These are phyloP conservation scores for Pichia californica DNA, from an alignment of 805 yeast species.

Conservation along the genomic window DNA sequence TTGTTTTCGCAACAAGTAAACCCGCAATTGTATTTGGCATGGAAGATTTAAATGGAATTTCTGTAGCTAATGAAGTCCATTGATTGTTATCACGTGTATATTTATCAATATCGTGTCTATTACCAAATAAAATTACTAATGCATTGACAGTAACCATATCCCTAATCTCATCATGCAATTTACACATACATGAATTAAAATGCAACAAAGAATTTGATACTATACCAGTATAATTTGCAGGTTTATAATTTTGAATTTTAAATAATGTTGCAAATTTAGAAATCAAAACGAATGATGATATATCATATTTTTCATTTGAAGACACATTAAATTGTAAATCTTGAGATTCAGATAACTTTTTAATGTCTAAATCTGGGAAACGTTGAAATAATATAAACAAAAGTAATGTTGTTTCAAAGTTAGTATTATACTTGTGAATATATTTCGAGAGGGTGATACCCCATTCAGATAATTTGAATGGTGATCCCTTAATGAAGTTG, in stretches of 20 bases:
- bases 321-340: constrained; percentile 21
- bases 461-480: constrained; percentile 41
- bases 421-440: background rate
- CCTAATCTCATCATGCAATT: constrained; percentile 42
- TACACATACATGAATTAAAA: constrained; percentile 59
- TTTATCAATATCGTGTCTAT: constrained; percentile 52
- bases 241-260: constrained; percentile 40
- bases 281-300: constrained; percentile 32
- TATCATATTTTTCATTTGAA: constrained; percentile 32
- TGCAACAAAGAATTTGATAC: constrained; percentile 59
- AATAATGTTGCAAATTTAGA: constrained; percentile 45
- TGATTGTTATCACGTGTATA: constrained; percentile 34
- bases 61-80: constrained; percentile 53
- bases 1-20: constrained; percentile 47
- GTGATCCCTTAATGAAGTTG: constrained; percentile 38
- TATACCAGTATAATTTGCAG: constrained; percentile 59
- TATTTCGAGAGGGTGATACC: constrained; percentile 38
- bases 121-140: constrained; percentile 42
- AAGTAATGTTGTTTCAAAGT: constrained; percentile 26
- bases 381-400: constrained; percentile 39
- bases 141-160: constrained; percentile 49
- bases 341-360: constrained; percentile 33
- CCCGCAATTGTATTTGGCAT: constrained; percentile 61
- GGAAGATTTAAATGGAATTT: constrained; percentile 54
- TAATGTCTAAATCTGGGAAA: constrained; percentile 33